phyloP scores from a whole-genome alignment of 2,329 filamentous ascomycete species.

The Ceratocystis variospora region DNA sequence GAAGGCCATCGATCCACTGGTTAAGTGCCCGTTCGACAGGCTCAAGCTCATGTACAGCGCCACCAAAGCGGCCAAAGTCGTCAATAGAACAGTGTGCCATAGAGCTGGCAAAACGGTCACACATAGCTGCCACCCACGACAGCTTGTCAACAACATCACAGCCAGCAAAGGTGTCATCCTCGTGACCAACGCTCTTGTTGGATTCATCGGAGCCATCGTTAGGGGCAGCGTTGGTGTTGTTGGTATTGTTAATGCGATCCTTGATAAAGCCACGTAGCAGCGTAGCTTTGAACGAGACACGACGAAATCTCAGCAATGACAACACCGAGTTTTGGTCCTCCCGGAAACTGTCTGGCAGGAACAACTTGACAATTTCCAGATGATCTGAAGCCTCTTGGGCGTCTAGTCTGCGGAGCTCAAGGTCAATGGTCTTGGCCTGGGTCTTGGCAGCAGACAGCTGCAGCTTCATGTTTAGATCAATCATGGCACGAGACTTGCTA shows the following conservation, averaged over 20 bases:
- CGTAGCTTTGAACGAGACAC: slow-evolving; percentile 75
- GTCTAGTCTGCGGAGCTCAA: slow-evolving; percentile 74
- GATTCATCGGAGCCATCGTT: slow-evolving; percentile 19
- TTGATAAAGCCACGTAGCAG: slow-evolving; percentile 66
- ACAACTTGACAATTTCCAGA: slow-evolving; percentile 74
- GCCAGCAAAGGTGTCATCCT: slow-evolving; percentile 66
- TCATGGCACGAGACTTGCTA: slow-evolving; percentile 79
- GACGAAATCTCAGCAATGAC: slow-evolving; percentile 73
- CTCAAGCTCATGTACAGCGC: slow-evolving; percentile 73
- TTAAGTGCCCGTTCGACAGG: slow-evolving; percentile 84
- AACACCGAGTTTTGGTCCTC: slow-evolving; percentile 74
- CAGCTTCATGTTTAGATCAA: slow-evolving; percentile 90
- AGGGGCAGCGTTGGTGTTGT: background rate
- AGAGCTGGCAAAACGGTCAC: slow-evolving; percentile 67
- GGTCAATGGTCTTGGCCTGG: slow-evolving; percentile 84
- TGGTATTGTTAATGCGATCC: slow-evolving; percentile 56
- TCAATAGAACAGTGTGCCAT: slow-evolving; percentile 66
- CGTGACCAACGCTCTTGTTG: slow-evolving; percentile 44
- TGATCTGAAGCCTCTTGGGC: slow-evolving; percentile 82
- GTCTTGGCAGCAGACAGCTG: slow-evolving; percentile 82
- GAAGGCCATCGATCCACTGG: slow-evolving; percentile 70
- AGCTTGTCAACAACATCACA: slow-evolving; percentile 77
- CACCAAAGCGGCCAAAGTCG: slow-evolving; percentile 65
- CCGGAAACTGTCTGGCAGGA: slow-evolving; percentile 73
- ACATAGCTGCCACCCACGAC: slow-evolving; percentile 69